Evolutionary conservation across 129 eudicot genomes (phyloP).

Genomic region (Flaveria bidentis): DNA sequence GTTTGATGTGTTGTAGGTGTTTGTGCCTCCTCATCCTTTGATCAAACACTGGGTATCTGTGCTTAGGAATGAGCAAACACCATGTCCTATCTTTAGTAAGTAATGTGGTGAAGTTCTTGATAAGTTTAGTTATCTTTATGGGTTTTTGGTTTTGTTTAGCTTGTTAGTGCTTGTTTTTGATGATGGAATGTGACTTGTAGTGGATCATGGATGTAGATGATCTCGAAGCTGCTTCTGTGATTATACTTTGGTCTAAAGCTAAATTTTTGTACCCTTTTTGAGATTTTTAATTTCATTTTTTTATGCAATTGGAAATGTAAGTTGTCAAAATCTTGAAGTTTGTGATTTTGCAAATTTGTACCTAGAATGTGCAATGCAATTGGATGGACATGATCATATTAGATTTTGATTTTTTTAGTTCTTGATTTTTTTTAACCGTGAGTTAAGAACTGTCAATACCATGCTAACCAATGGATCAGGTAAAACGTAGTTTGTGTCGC

Average conservation of each 20-base stretch:
- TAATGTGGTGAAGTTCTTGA: background rate
- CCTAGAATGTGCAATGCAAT: background rate
- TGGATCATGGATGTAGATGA: background rate
- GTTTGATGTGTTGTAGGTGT: slow-evolving; percentile 45
- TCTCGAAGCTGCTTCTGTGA: background rate
- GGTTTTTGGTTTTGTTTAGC: background rate
- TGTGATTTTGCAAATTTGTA: background rate
- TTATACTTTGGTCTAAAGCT: background rate
- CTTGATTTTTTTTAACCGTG: too few relatives aligned
- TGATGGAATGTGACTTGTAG: background rate
- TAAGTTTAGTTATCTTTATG: too few relatives aligned
- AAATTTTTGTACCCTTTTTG: background rate
- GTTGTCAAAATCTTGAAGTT: background rate
- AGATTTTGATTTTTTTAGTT: too few relatives aligned
- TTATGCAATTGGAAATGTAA: background rate
- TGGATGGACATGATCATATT: too few relatives aligned
- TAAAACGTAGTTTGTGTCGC: too few relatives aligned
- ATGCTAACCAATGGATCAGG: too few relatives aligned
- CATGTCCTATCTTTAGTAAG: slow-evolving; percentile 85
- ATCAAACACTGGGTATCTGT: slow-evolving; percentile 98
- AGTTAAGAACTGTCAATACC: too few relatives aligned
- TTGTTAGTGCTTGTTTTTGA: background rate
- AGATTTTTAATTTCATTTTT: background rate
- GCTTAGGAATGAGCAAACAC: slow-evolving; percentile 94
- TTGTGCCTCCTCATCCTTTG: slow-evolving; percentile 97